These are phyloP conservation scores for Suaeda aralocaspica DNA, from an alignment of 148 eudicot genomes.

Conservation along the genomic window DNA sequence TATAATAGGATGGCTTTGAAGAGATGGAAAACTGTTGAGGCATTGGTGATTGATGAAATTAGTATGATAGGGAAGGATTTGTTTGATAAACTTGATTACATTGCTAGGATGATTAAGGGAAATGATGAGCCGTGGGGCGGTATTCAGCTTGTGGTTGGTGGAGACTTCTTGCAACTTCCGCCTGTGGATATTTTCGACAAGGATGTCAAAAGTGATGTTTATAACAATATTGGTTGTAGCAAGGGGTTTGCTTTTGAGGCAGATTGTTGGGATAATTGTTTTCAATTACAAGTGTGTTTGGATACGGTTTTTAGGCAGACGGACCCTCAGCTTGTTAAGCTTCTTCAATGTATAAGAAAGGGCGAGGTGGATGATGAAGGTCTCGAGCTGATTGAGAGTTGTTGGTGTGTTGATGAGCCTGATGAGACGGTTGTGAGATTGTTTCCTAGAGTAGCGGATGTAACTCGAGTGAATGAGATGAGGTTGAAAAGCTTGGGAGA, in stretches of 20 bases:
- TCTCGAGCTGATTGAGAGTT: conserved; percentile 34
- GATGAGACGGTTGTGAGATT: conserved; percentile 47
- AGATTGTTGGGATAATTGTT: conserved; percentile 52
- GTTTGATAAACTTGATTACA: conserved; percentile 44
- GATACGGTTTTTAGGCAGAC: conserved; percentile 53
- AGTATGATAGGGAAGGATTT: conserved; percentile 54
- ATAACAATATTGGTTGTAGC: not conserved
- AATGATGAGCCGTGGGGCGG: conserved; percentile 68
- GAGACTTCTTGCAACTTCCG: conserved; percentile 75
- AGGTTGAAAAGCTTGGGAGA: conserved; percentile 35
- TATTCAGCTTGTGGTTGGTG: conserved; percentile 61
- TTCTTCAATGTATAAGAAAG: conserved; percentile 60
- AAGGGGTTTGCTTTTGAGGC: conserved; percentile 69
- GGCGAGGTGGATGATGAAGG: conserved; percentile 41
- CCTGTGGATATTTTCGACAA: no score
- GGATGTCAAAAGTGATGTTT: no score
- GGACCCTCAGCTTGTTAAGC: conserved; percentile 38
- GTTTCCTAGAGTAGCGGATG: conserved; percentile 53
- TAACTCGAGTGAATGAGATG: conserved; percentile 42
- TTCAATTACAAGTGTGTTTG: conserved; percentile 55
- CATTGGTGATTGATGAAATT: conserved; percentile 67
- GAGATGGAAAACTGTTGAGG: conserved; percentile 48
- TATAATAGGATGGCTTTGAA: conserved; percentile 20
- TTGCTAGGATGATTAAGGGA: conserved; percentile 36
- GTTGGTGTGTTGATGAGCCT: conserved; percentile 36